These are phyloP conservation scores for Melaleuca quinquenervia DNA, from an alignment of 345 rosid genomes.

Conservation along the genomic window DNA sequence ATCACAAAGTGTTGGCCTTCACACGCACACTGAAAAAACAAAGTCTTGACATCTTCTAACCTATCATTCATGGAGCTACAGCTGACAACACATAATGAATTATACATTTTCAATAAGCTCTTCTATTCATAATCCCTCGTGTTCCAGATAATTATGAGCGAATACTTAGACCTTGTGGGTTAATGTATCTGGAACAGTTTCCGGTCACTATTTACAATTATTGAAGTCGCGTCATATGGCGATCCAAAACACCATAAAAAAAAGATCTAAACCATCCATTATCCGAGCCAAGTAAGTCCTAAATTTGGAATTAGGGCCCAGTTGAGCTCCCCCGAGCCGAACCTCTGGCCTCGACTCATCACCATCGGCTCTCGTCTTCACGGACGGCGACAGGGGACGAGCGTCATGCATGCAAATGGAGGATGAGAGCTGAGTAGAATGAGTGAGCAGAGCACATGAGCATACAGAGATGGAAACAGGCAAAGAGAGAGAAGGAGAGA, in stretches of 20 bases:
- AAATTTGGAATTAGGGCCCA: background rate
- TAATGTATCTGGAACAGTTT: background rate
- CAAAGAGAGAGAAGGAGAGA: background rate
- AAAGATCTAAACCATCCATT: background rate
- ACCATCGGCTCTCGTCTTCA: background rate
- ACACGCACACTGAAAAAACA: background rate
- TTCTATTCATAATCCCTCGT: background rate
- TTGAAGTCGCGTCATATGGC: background rate
- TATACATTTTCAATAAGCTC: background rate
- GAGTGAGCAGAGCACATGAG: background rate
- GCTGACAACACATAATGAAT: background rate
- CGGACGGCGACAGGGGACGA: background rate
- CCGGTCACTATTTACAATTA: background rate
- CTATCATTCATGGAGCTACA: background rate
- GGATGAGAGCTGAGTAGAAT: background rate
- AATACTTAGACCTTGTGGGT: too few species aligned
- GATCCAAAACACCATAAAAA: background rate
- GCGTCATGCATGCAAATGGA: background rate
- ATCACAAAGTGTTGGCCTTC: background rate
- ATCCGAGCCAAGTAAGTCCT: background rate
- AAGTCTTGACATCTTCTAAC: background rate
- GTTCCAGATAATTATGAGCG: background rate
- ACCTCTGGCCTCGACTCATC: background rate
- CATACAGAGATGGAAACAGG: background rate
- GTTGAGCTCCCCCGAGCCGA: background rate